Evolutionary conservation across 140 eudicot genomes (phyloP).

Genomic region (Bidens hawaiensis): DNA sequence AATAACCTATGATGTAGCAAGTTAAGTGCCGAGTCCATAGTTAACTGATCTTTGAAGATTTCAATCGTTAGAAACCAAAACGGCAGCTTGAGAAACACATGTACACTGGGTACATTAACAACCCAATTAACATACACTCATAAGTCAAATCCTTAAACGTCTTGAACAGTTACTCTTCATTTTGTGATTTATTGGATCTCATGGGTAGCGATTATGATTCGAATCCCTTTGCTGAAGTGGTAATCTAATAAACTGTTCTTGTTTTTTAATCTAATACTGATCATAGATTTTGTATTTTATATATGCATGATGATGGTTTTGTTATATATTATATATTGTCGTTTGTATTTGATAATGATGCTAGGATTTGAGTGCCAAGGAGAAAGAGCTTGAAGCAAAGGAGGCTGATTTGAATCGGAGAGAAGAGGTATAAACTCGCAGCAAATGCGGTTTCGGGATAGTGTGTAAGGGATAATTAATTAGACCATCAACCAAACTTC

Average conservation of each 20-base stretch:
- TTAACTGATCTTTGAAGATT: background rate
- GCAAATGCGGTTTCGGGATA: no score
- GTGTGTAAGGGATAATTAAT: no score
- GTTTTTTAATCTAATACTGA: no score
- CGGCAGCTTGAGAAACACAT: background rate
- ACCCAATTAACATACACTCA: background rate
- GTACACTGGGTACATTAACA: background rate
- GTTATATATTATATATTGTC: no score
- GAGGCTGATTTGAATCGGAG: constrained; percentile 74
- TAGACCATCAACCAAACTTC: no score
- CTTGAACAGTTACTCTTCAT: background rate
- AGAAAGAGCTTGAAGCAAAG: constrained; percentile 78
- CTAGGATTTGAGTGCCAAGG: constrained; percentile 64
- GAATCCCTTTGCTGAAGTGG: background rate
- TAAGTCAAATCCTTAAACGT: background rate
- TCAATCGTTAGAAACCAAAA: background rate
- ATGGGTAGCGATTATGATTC: background rate
- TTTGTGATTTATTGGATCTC: background rate
- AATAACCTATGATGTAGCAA: background rate
- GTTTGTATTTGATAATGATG: background rate
- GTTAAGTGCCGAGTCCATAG: background rate
- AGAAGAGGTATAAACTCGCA: constrained; percentile 91
- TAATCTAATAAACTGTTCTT: background rate
- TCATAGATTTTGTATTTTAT: no score
- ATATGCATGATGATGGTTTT: no score